Base-by-base conservation (phyloP, 345 rosid species). In the Lumnitzera littorea region DNA sequence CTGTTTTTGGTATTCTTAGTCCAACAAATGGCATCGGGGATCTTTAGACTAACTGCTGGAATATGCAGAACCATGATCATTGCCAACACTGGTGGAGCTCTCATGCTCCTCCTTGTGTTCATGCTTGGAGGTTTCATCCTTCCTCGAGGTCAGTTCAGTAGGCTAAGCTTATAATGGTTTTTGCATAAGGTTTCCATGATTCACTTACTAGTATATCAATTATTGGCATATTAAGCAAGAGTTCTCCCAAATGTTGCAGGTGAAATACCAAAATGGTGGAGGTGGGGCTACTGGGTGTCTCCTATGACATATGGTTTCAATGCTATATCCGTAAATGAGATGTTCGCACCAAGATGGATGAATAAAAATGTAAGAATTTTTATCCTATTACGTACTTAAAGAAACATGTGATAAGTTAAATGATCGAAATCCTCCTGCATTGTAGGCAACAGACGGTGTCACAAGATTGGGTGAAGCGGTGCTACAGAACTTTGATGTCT, bases 201-300 rank as follows among this genome's bases (percentile, higher is more conserved):
- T 29, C 0, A 25, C 24, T 2, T 60, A 24, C 24, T 5, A 51
- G 2, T 49, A 16, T 46, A 15, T 53, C 24, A 15, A 20, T 16
- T 24, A n/a, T 48, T 50, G 14, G 54, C 29, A 47, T 46, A 49
- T 24, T 48, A 36, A 56, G 50, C 43, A 3, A 25, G 49, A 11
- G 29, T 29, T 57, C 20, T 41, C 62, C 16, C 13, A 51, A 58
- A 63, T 31, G 15, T 64, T 58, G 73, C 80, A 89, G 96, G 63
- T 57, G 24, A 80, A 27, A 86, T 94, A 67, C 99, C 97, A 31
- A 57, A 14, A 10, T 88, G 99, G 91, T 94, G 95, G 96, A 53
- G 55, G 27, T 94, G 97, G 99, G 97, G 76, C 57, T 82, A 94
- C 61, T 94, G 99, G 99, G 62, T 88, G 56, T 94, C 97, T 41